These are phyloP conservation scores for Vitis vinifera DNA, from an alignment of 164 flowering plant genomes.

Conservation along the genomic window ASM3070453v1 NC_081811.1:24420001-24420500, in stretches of 20 bases:
- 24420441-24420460: slow-evolving; percentile 72
- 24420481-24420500: slow-evolving; percentile 96
- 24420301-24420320: no score
- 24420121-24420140: background rate
- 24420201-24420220: no score
- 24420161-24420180: background rate
- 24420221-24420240: no score
- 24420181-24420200: no score
- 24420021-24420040: slow-evolving; percentile 99
- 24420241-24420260: no score
- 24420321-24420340: no score
- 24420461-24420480: slow-evolving; percentile 99
- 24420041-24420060: slow-evolving; percentile 10
- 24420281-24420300: no score
- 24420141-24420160: background rate
- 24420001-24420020: slow-evolving; percentile 80
- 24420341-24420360: background rate
- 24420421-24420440: slow-evolving; percentile 50
- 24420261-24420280: no score
- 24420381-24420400: background rate
- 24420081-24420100: no score
- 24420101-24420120: no score
- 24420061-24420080: background rate
- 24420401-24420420: background rate
- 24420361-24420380: no score